Percentiles rank a stretch among this genome's conserved stretches.
Conservation (phyloP, 129 eudicot genomes). For the Artemisia annua region DNA sequence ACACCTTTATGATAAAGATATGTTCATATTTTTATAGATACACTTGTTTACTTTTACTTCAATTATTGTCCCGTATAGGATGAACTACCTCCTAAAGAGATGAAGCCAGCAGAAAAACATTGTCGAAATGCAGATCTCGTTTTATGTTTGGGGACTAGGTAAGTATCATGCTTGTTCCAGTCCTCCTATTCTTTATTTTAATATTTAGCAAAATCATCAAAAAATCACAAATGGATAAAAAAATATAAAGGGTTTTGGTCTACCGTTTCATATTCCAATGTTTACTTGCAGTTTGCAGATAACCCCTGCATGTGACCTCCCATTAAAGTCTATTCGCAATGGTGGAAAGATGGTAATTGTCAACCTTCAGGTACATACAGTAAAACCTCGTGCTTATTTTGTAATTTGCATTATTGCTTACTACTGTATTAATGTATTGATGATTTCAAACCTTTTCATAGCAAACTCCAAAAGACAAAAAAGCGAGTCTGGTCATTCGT, state of each 20-base stretch:
- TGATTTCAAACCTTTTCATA: constrained; percentile 29
- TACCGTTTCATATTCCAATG: background rate
- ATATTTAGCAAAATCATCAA: background rate
- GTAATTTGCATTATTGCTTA: constrained; percentile 7
- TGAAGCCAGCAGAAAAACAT: constrained; percentile 58
- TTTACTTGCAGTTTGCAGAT: constrained; percentile 68
- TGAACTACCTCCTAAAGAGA: constrained; percentile 61
- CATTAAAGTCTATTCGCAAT: constrained; percentile 54
- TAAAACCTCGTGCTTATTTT: background rate
- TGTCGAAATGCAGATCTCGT: constrained; percentile 61
- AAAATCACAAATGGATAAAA: constrained; percentile 1
- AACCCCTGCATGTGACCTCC: constrained; percentile 84
- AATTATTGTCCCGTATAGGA: constrained; percentile 40
- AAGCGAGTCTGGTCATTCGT: constrained; percentile 65
- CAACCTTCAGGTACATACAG: constrained; percentile 67
- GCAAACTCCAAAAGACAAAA: constrained; percentile 80
- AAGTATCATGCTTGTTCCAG: background rate
- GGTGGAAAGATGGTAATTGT: constrained; percentile 75
- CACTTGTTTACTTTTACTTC: constrained; percentile 5
- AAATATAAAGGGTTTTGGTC: constrained; percentile 4
- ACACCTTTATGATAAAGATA: background rate
- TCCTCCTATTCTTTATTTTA: background rate
- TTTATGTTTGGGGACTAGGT: constrained; percentile 73
- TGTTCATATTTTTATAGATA: background rate
- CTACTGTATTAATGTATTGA: constrained; percentile 16